Conservation (phyloP, 148 eudicot genomes). For the Chenopodium suecicum region DNA sequence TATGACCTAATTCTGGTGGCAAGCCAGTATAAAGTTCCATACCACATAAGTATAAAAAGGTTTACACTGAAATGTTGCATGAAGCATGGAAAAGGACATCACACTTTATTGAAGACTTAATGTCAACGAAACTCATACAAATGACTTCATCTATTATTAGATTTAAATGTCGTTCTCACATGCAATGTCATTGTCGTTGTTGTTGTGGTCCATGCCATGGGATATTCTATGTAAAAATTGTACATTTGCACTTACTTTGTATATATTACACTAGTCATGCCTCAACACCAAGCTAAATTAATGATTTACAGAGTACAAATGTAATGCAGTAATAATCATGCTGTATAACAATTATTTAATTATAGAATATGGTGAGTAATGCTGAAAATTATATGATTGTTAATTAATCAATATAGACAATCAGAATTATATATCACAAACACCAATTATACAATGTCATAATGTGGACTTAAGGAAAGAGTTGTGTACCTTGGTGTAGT, state of each 20-base stretch:
- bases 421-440: background rate
- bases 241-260: no score
- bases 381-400: background rate
- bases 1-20: background rate
- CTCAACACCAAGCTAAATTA: background rate
- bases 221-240: background rate
- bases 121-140: background rate
- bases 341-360: background rate
- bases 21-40: background rate
- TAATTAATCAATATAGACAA: background rate
- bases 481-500: constrained; percentile 70
- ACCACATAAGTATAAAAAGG: no score
- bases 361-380: background rate
- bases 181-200: constrained; percentile 1
- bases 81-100: background rate
- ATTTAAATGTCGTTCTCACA: constrained; percentile 3
- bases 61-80: background rate
- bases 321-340: background rate
- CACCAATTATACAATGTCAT: background rate
- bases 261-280: background rate
- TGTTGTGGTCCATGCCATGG: constrained; percentile 5
- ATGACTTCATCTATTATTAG: background rate
- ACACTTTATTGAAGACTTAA: background rate
- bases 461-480: background rate
- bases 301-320: background rate